phyloP scores from a whole-genome alignment of 352 stramenopile genomes.

The Pythium sukuiense region DNA sequence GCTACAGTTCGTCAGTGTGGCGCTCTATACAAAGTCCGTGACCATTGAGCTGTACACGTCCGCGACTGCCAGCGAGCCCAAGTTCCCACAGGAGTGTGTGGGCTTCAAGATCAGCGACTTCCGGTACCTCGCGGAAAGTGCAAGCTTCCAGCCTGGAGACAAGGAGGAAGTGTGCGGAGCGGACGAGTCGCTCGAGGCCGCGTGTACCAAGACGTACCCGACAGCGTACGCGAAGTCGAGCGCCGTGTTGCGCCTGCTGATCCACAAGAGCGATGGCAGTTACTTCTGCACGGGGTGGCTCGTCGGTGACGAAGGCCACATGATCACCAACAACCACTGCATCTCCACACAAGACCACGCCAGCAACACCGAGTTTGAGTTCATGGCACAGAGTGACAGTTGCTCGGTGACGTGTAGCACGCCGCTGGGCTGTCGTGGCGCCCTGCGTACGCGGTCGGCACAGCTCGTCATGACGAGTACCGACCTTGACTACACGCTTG shows the following conservation, averaged over 20 bases:
- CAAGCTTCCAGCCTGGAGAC: not conserved
- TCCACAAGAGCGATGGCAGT: slow-evolving; percentile 49
- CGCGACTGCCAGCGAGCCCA: slow-evolving; percentile 14
- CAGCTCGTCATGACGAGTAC: slow-evolving; percentile 41
- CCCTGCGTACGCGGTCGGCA: slow-evolving; percentile 28
- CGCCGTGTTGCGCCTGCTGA: slow-evolving; percentile 56
- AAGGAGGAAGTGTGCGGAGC: slow-evolving; percentile 56
- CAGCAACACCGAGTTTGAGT: slow-evolving; percentile 62
- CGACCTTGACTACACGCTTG: slow-evolving; percentile 63
- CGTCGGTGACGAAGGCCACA: slow-evolving; percentile 58
- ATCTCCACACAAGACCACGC: slow-evolving; percentile 47
- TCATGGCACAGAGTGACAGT: slow-evolving; percentile 41
- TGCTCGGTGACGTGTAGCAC: slow-evolving; percentile 42
- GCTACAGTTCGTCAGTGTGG: slow-evolving; percentile 40
- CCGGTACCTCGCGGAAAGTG: slow-evolving; percentile 35
- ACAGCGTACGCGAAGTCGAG: slow-evolving; percentile 31
- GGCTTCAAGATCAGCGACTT: slow-evolving; percentile 59
- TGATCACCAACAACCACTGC: slow-evolving; percentile 80
- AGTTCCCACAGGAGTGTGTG: slow-evolving; percentile 33
- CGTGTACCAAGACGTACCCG: slow-evolving; percentile 38
- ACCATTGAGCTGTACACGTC: slow-evolving; percentile 55
- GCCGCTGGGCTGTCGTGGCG: slow-evolving; percentile 38
- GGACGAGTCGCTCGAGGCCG: slow-evolving; percentile 64
- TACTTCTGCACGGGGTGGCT: slow-evolving; percentile 77
- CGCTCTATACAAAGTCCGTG: slow-evolving; percentile 40